Evolutionary conservation across 208 protist genomes (phyloP), one percentile per base, ranked within the genome.

Genomic region (Herpetomonas muscarum): DNA sequence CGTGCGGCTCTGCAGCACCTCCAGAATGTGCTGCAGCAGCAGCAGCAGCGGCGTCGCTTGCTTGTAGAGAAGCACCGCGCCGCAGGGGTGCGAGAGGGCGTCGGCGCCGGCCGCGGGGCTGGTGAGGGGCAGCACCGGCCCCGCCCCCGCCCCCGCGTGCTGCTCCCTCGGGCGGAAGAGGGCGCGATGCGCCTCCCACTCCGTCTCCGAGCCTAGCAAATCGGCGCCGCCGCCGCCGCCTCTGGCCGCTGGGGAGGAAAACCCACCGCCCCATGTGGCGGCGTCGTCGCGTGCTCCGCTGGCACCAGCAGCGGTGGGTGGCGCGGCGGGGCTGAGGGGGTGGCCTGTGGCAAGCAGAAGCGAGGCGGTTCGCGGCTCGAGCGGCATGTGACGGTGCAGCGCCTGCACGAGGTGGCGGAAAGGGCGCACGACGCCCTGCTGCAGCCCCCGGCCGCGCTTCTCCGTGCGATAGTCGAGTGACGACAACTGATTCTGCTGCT

Each of bases 31-130:
- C 6, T 79, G 63, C 12, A 55, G 61, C 17, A 94, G 10, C 0
- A 65, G 31, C 31, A 67, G 67, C 3, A 94, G 67, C 12, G 81
- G 84, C 2, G 73, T 70, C 0, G 70, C 71, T 39, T 82, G 74
- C 61, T 94, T 91, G 74, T 79, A 94, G 17, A 89, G 69, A 22
- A 94, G 62, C 1, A 81, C 81, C 25, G 80, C 64, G 34, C 46
- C 22, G n/a, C 74, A 69, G 36, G 66, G 67, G 45, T 36, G 31
- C 19, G 9, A 19, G 41, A 4, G 45, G 22, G 3, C 6, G 45
- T 50, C 3, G 7, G 21, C 6, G 45, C 45, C 17, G 45, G 3
- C 22, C 9, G 13, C 13, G 17, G 5, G 45, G 5, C 45, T 9
- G 45, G 22, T 24, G 45, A 25, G 24, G 3, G 13, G 24, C 45